A percentile compares a stretch with the other conserved stretches of the same genome.
These are phyloP conservation scores for Aspergillus sclerotioniger DNA, from an alignment of 495 filamentous ascomycete genomes.

Conservation along the genomic window DNA sequence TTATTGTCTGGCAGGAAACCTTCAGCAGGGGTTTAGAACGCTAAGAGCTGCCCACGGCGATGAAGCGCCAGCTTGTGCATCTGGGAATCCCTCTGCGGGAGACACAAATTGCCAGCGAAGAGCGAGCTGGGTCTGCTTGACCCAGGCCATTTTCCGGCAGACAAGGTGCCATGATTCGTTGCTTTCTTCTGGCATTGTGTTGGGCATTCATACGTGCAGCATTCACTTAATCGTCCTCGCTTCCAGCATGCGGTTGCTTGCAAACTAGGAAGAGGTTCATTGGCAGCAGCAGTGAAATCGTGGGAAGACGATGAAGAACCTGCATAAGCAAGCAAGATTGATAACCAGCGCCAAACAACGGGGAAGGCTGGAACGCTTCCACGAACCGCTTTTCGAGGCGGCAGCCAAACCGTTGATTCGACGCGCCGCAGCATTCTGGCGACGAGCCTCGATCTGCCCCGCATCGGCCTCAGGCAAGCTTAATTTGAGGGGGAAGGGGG, in stretches of 20 bases:
- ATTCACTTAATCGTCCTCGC: constrained; percentile 4
- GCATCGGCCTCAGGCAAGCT: constrained; percentile 20
- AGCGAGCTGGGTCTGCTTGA: constrained; percentile 13
- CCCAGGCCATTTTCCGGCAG: constrained; percentile 12
- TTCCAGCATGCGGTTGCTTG: constrained; percentile 10
- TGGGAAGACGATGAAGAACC: constrained; percentile 11
- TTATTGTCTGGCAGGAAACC: neutral
- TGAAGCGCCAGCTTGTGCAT: constrained; percentile 3
- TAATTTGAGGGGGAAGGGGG: neutral
- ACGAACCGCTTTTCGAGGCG: constrained; percentile 9
- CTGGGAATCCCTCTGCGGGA: constrained; percentile 17
- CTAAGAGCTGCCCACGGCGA: neutral
- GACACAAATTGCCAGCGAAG: constrained; percentile 23
- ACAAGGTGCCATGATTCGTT: constrained; percentile 28
- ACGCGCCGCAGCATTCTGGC: constrained; percentile 12
- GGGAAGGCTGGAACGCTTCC: constrained; percentile 12
- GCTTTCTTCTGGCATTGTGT: constrained; percentile 28
- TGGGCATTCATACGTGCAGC: constrained; percentile 40
- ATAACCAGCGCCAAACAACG: constrained; percentile 15
- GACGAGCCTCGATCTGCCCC: constrained; percentile 26
- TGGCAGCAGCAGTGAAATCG: neutral
- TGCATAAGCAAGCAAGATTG: constrained; percentile 16
- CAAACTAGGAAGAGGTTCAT: neutral
- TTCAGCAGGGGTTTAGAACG: constrained; percentile 7
- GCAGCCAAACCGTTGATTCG: constrained; percentile 18